Evolutionary conservation across 495 filamentous ascomycete species (phyloP).

Genomic region (Daldinia bambusicola): DNA sequence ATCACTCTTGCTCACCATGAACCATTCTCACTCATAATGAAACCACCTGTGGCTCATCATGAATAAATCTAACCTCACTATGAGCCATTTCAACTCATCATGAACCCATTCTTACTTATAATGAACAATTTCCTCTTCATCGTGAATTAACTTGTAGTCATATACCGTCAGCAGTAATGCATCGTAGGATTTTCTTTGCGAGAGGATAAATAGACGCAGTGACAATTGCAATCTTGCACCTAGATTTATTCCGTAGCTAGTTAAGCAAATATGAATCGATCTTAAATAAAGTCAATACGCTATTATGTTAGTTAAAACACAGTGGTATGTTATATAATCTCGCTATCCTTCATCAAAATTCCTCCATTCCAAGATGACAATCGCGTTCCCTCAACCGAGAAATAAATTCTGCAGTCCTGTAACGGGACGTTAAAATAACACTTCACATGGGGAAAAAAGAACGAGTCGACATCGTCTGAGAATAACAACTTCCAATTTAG

Average conservation of each 20-base stretch:
- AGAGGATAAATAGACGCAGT: conserved; percentile 24
- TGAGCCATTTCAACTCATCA: conserved; percentile 1
- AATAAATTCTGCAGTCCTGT: conserved; percentile 43
- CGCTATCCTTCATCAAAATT: not conserved
- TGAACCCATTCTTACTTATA: conserved; percentile 11
- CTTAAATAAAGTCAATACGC: conserved; percentile 2
- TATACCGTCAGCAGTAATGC: conserved; percentile 17
- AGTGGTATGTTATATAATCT: conserved; percentile 21
- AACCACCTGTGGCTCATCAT: conserved; percentile 9
- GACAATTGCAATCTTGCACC: not conserved
- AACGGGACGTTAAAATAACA: conserved; percentile 21
- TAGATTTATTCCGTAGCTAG: conserved; percentile 18
- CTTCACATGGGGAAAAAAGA: conserved; percentile 40
- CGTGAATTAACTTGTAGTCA: conserved; percentile 46
- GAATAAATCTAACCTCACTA: conserved; percentile 24
- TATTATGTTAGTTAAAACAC: conserved; percentile 1
- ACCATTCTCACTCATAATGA: conserved; percentile 10
- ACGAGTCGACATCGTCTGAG: conserved; percentile 62
- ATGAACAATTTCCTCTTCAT: not conserved
- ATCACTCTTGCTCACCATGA: conserved; percentile 16
- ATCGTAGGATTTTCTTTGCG: not conserved
- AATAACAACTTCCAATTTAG: conserved; percentile 38
- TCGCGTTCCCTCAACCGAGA: conserved; percentile 50
- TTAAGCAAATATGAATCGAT: conserved; percentile 12
- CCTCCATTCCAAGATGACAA: conserved; percentile 48